A percentile compares a stretch with the other conserved stretches of the same genome.
Evolutionary conservation across 1,284 basidiomycete genomes (phyloP).

Genomic region (Moesziomyces sp.): DNA sequence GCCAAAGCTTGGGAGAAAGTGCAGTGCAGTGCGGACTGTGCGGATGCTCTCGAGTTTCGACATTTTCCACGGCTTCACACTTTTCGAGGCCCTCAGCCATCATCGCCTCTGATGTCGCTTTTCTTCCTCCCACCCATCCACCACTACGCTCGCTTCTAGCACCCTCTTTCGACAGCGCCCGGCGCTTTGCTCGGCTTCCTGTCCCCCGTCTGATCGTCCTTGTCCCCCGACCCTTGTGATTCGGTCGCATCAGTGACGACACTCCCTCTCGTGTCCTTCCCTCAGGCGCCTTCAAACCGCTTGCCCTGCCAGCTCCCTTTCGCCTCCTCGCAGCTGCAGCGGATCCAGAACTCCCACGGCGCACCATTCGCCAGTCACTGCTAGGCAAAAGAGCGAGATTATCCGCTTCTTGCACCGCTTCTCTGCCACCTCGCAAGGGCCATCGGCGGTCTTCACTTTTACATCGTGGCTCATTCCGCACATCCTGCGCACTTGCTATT

Average conservation of each 20-base stretch:
- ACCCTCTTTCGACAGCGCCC: neutral
- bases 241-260: neutral
- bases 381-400: too few species aligned
- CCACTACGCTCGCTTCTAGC: neutral
- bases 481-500: neutral
- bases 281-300: neutral
- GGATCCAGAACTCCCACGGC: too few species aligned
- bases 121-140: neutral
- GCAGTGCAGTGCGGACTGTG: too few species aligned
- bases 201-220: neutral
- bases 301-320: neutral
- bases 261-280: neutral
- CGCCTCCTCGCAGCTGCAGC: neutral
- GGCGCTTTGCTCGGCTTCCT: neutral
- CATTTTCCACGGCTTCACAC: neutral
- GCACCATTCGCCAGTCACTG: too few species aligned
- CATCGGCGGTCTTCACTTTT: neutral
- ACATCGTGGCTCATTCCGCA: neutral
- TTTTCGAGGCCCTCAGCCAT: neutral
- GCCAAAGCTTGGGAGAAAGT: neutral
- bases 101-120: neutral
- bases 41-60: neutral
- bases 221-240: neutral
- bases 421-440: too few species aligned
- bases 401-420: too few species aligned